Percentiles rank a stretch among this genome's conserved stretches.
Conservation (phyloP, 805 yeast species). For the Brettanomyces custersianus region DNA sequence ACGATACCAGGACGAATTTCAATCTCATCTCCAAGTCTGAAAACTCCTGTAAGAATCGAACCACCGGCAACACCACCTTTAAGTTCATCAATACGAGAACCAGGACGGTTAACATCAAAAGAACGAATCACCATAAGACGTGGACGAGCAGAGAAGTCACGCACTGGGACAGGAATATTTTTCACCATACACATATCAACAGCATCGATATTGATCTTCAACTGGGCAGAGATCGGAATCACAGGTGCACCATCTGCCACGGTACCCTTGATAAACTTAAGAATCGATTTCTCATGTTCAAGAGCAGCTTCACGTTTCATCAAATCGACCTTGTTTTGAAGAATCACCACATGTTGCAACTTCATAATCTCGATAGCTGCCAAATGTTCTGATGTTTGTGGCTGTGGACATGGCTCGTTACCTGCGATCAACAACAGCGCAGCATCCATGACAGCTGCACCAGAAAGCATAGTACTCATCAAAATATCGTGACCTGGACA, state of each 20-base stretch:
- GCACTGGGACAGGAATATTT: conserved; percentile 89
- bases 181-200: conserved; percentile 95
- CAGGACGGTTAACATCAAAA: conserved; percentile 98
- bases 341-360: conserved; percentile 87
- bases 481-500: conserved; percentile 99
- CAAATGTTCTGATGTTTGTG: conserved; percentile 97
- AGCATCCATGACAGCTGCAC: conserved; percentile 99
- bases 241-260: conserved; percentile 99
- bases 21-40: conserved; percentile 94
- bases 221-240: conserved; percentile 97
- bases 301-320: conserved; percentile 96
- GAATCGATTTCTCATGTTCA: conserved; percentile 89
- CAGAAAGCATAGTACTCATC: conserved; percentile 99
- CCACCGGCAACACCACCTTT: conserved; percentile 99
- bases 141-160: conserved; percentile 93
- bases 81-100: conserved; percentile 91
- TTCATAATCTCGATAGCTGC: conserved; percentile 99
- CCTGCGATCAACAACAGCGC: conserved; percentile 94
- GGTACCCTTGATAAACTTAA: conserved; percentile 92
- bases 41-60: conserved; percentile 92
- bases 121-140: conserved; percentile 95
- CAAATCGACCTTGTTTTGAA: conserved; percentile 96
- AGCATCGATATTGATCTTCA: conserved; percentile 97
- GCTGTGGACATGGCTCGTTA: conserved; percentile 99
- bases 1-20: conserved; percentile 99